Conservation (phyloP, 2,329 filamentous ascomycete species). For the Colletotrichum coccodes region DNA sequence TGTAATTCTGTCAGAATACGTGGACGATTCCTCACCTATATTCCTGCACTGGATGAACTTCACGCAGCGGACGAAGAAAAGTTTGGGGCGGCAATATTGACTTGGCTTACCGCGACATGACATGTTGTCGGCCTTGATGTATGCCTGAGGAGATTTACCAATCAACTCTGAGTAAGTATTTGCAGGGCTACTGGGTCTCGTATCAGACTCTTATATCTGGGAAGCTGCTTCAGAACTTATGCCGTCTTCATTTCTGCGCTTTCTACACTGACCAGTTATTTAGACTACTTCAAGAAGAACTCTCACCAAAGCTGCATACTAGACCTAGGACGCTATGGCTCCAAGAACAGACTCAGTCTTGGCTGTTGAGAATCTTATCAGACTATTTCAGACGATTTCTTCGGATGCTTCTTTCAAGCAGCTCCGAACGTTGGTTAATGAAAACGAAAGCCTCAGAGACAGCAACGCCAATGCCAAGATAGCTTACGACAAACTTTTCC, state of each 20-base stretch:
- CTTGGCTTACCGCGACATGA: not conserved
- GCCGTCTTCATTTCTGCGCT: no score
- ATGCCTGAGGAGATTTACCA: not conserved
- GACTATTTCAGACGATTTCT: not conserved
- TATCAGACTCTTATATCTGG: no score
- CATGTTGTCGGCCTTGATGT: no score
- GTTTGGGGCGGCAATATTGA: not conserved
- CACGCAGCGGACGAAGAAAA: not conserved
- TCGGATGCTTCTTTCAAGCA: not conserved
- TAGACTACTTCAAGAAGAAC: not conserved
- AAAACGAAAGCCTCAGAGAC: not conserved
- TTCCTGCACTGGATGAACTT: not conserved
- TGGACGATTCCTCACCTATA: not conserved
- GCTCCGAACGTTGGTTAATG: not conserved
- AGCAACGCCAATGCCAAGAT: not conserved
- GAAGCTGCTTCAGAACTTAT: no score
- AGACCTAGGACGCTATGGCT: not conserved
- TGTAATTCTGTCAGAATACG: not conserved
- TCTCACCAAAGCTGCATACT: fast-evolving
- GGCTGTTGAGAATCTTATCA: not conserved
- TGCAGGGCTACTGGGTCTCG: no score
- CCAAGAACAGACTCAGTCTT: not conserved
- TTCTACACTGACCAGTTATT: no score
- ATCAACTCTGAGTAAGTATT: not conserved
- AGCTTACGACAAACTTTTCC: not conserved